Evolutionary conservation across 331 rosid species (phyloP).

Genomic region (Malus hybrid): DNA sequence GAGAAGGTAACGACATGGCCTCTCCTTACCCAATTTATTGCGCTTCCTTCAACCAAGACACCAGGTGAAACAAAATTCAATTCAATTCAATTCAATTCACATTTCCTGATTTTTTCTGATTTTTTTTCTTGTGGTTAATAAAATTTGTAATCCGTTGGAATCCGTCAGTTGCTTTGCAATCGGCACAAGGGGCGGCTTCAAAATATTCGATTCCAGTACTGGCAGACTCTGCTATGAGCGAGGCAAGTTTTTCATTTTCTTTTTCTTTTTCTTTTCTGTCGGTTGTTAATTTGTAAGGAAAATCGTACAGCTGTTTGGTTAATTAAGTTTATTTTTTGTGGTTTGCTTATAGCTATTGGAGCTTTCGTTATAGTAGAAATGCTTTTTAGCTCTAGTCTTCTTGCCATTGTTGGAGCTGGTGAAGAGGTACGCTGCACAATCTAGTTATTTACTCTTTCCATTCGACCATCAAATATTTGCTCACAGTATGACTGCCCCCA

Average conservation of each 20-base stretch:
- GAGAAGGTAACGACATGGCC: not conserved
- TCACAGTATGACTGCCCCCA: slow-evolving; percentile 26
- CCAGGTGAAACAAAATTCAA: slow-evolving; percentile 31
- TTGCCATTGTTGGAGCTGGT: slow-evolving; percentile 93
- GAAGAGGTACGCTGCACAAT: slow-evolving; percentile 51
- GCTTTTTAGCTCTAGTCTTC: slow-evolving; percentile 87
- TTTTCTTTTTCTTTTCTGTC: not conserved
- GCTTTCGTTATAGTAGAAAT: slow-evolving; percentile 83
- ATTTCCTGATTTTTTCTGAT: not conserved
- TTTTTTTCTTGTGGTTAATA: not conserved
- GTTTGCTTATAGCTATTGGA: slow-evolving; percentile 43
- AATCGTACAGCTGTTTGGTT: no score
- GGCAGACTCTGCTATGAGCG: slow-evolving; percentile 77
- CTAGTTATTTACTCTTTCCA: not conserved
- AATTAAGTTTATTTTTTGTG: not conserved
- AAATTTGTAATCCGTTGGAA: not conserved
- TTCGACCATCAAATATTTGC: not conserved
- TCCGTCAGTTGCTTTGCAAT: slow-evolving; percentile 68
- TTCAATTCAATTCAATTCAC: no score
- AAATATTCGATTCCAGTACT: slow-evolving; percentile 60
- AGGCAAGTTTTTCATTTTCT: slow-evolving; percentile 20
- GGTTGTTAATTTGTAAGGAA: no score
- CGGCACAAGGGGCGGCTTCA: slow-evolving; percentile 77
- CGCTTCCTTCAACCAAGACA: slow-evolving; percentile 92
- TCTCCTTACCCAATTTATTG: slow-evolving; percentile 52